phyloP scores from a whole-genome alignment of 176 grass and related monocot species.

The Pontederia paniculata region DNA sequence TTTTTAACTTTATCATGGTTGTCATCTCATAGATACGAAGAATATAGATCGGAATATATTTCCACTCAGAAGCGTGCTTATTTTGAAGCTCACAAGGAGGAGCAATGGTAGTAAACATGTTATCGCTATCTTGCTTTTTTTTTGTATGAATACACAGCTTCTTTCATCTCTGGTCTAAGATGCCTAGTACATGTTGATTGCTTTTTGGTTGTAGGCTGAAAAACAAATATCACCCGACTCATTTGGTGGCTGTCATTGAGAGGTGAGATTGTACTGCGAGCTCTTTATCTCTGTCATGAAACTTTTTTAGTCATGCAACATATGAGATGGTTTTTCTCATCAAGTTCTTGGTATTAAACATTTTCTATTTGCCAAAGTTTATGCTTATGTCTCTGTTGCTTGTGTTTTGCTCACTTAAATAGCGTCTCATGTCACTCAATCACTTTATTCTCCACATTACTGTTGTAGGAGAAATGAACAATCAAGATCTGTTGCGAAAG shows the following conservation, averaged over 20 bases:
- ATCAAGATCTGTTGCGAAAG: constrained; percentile 42
- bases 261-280: constrained; percentile 37
- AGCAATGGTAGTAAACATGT: constrained; percentile 49
- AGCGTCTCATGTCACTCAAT: not conserved
- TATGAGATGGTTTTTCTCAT: too few species aligned
- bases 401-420: not conserved
- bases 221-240: constrained; percentile 97
- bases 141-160: not conserved
- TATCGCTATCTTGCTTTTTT: not conserved
- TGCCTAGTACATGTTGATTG: constrained; percentile 14
- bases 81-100: constrained; percentile 96
- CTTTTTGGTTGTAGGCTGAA: constrained; percentile 70
- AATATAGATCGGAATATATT: constrained; percentile 89
- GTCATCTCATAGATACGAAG: constrained; percentile 66
- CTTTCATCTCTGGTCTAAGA: not conserved
- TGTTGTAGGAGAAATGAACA: constrained; percentile 36
- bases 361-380: not conserved
- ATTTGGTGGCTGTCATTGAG: constrained; percentile 83
- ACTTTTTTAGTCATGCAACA: too few species aligned
- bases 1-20: not conserved
- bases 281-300: constrained; percentile 11
- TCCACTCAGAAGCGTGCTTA: constrained; percentile 91
- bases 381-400: not conserved
- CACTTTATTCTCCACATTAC: not conserved
- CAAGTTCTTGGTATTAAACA: not conserved